Evolutionary conservation across 352 stramenopile genomes (phyloP).

Genomic region (Globisporangium abappressorium): DNA sequence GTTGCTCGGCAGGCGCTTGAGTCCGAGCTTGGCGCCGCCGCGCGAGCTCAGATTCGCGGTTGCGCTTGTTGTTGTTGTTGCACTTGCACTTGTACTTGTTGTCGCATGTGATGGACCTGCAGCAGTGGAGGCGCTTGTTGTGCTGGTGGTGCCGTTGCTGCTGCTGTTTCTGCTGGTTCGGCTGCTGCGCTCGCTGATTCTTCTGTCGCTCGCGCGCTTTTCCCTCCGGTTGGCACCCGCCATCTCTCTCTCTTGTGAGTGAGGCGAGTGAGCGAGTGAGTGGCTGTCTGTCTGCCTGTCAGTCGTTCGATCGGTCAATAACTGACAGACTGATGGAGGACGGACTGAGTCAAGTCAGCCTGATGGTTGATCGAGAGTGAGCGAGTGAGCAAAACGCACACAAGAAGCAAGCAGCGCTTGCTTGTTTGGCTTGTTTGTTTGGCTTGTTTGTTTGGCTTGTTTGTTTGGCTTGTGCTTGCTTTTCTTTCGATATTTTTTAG

Average conservation of each 20-base stretch:
- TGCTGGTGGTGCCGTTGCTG: not conserved
- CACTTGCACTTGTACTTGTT: not conserved
- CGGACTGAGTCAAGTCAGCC: not conserved
- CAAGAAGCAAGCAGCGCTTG: not conserved
- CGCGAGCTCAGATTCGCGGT: constrained; percentile 5
- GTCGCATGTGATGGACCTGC: not conserved
- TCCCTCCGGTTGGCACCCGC: constrained; percentile 5
- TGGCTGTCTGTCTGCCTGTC: not conserved
- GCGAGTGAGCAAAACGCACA: not conserved
- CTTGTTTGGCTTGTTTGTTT: not conserved
- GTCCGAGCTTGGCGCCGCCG: not conserved
- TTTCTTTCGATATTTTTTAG: constrained; percentile 11
- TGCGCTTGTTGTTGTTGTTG: not conserved
- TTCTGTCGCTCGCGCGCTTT: constrained; percentile 1
- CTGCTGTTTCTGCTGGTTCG: not conserved
- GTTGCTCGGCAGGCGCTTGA: constrained; percentile 7
- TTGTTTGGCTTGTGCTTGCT: not conserved
- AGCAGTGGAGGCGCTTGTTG: not conserved
- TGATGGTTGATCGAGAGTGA: not conserved
- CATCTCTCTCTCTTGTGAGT: not conserved
- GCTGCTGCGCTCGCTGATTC: not conserved
- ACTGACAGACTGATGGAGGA: not conserved
- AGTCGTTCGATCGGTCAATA: not conserved
- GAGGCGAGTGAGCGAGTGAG: not conserved
- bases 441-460: not conserved